Conservation (phyloP, 305 asterid genomes). For the Petunia hybrid region DNA sequence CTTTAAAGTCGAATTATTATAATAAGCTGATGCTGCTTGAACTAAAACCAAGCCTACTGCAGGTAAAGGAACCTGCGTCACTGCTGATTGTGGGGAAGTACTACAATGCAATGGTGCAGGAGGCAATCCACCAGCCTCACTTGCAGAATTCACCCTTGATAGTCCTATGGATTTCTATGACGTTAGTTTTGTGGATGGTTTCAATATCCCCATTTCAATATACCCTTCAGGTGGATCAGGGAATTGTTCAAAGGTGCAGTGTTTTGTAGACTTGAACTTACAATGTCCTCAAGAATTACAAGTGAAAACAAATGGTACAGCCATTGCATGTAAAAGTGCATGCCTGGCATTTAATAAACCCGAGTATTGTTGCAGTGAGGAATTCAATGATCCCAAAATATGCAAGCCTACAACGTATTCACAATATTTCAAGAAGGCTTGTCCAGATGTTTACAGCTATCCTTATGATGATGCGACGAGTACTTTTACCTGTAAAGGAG, state of each 20-base stretch:
- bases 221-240: constrained; percentile 55
- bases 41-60: constrained; percentile 33
- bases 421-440: constrained; percentile 56
- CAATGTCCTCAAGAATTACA: constrained; percentile 55
- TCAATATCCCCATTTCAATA: constrained; percentile 63
- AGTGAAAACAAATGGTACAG: constrained; percentile 37
- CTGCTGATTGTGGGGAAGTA: constrained; percentile 67
- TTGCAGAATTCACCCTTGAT: constrained; percentile 75
- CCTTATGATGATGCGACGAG: constrained; percentile 70
- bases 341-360: constrained; percentile 58
- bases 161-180: constrained; percentile 60
- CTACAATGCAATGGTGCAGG: constrained; percentile 57
- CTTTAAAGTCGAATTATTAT: not conserved
- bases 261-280: constrained; percentile 48
- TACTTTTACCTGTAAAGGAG: constrained; percentile 60
- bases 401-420: constrained; percentile 63
- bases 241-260: constrained; percentile 49
- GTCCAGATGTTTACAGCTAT: constrained; percentile 67
- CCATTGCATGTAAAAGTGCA: constrained; percentile 64
- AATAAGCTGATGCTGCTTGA: not conserved
- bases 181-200: constrained; percentile 77
- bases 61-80: constrained; percentile 61
- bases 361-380: constrained; percentile 63
- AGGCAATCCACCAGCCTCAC: constrained; percentile 66
- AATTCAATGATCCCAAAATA: constrained; percentile 45